A percentile compares a stretch with the other conserved stretches of the same genome.
phyloP scores from a whole-genome alignment of 1,284 basidiomycete genomes.

The Sanghuangporus sanghuang region DNA sequence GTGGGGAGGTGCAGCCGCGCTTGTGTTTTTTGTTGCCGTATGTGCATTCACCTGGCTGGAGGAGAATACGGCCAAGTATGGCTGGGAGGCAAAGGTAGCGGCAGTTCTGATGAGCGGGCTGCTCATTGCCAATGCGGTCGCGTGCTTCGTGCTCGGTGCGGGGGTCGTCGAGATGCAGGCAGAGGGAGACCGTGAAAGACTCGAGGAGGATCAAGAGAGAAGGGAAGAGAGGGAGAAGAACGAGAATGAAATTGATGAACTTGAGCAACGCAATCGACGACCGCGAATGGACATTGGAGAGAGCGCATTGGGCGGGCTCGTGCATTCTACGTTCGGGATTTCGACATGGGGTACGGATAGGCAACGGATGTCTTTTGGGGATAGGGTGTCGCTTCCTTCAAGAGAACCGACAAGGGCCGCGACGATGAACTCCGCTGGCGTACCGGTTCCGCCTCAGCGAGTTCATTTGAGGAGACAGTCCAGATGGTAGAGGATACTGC shows the following conservation, averaged over 20 bases:
- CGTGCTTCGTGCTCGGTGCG: conserved; percentile 11
- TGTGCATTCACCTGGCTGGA: conserved; percentile 14
- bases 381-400: background rate
- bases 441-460: background rate
- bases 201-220: background rate
- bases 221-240: background rate
- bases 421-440: background rate
- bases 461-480: background rate
- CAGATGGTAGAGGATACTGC: background rate
- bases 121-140: conserved; percentile 5
- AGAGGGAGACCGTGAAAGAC: background rate
- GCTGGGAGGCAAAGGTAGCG: conserved; percentile 8
- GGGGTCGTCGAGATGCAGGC: background rate
- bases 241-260: background rate
- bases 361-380: background rate
- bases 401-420: background rate
- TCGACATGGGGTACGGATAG: background rate
- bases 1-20: conserved; percentile 9
- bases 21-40: conserved; percentile 12
- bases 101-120: conserved; percentile 4
- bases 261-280: background rate
- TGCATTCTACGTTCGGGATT: background rate
- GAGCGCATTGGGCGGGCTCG: background rate
- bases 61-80: conserved; percentile 11
- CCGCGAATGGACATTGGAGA: background rate